A percentile compares a stretch with the other conserved stretches of the same genome.
Evolutionary conservation across 768 basidiomycete genomes (phyloP).

Genomic region (Mycena kentingensis): DNA sequence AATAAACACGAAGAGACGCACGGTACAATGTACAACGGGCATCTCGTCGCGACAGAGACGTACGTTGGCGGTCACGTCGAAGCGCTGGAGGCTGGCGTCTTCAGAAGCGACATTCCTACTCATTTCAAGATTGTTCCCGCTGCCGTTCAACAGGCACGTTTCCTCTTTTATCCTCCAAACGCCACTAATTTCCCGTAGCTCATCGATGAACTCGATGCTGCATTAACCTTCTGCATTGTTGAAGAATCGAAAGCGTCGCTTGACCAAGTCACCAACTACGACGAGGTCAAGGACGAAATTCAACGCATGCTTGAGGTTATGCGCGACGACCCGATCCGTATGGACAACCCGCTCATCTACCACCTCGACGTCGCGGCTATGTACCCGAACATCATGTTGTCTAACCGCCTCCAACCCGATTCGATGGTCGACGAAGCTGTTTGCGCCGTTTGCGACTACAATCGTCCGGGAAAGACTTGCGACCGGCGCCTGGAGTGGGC

Average conservation of each 20-base stretch:
- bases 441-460: constrained; percentile 98
- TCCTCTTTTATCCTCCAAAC: not conserved
- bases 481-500: constrained; percentile 96
- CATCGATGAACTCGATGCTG: constrained; percentile 92
- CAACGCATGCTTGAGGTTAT: constrained; percentile 77
- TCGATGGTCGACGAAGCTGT: constrained; percentile 95
- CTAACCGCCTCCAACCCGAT: constrained; percentile 97
- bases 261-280: constrained; percentile 91
- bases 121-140: constrained; percentile 93
- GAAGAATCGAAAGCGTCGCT: constrained; percentile 82
- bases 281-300: constrained; percentile 85
- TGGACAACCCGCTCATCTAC: constrained; percentile 94
- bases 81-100: constrained; percentile 96
- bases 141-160: constrained; percentile 78
- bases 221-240: constrained; percentile 83
- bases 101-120: constrained; percentile 91
- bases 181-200: constrained; percentile 51
- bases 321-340: constrained; percentile 87
- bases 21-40: constrained; percentile 92
- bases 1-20: constrained; percentile 94
- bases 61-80: constrained; percentile 99
- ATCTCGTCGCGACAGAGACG: constrained; percentile 95
- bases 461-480: constrained; percentile 93
- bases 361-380: constrained; percentile 99
- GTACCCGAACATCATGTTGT: constrained; percentile 99